Conservation (phyloP, 371 early-diverging fungal genomes). For the Cokeromyces recurvatus region DNA sequence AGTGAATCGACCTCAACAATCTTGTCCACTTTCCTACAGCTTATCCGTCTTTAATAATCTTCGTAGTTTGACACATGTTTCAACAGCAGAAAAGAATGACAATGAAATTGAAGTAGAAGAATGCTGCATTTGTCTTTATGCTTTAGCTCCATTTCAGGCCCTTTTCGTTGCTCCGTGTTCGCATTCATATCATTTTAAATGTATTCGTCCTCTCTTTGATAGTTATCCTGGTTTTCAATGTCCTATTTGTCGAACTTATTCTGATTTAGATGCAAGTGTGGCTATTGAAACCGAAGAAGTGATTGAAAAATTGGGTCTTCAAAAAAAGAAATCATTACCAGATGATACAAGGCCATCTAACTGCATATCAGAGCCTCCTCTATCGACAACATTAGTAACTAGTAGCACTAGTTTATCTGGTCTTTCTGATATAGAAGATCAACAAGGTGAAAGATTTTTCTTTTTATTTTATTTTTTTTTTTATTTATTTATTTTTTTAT, state of each 20-base stretch:
- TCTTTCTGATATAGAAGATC: neutral
- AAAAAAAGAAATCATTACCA: neutral
- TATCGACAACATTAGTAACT: constrained; percentile 17
- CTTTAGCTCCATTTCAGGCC: constrained; percentile 88
- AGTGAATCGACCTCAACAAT: constrained; percentile 54
- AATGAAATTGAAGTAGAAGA: constrained; percentile 45
- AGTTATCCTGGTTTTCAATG: constrained; percentile 83
- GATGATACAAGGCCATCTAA: too few species aligned
- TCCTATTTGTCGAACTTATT: constrained; percentile 91
- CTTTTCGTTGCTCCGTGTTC: constrained; percentile 94
- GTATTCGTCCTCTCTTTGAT: constrained; percentile 75
- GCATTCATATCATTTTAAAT: constrained; percentile 94
- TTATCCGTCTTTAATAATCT: constrained; percentile 26
- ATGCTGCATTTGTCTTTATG: constrained; percentile 93
- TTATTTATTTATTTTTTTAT: constrained; percentile 1
- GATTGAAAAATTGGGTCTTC: constrained; percentile 25
- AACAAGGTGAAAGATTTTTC: neutral
- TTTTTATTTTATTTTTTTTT: constrained; percentile 1
- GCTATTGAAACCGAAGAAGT: constrained; percentile 66
- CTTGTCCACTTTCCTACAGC: constrained; percentile 15
- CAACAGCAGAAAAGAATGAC: constrained; percentile 4
- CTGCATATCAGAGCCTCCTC: constrained; percentile 8
- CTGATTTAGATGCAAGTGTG: constrained; percentile 86
- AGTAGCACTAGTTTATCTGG: constrained; percentile 21
- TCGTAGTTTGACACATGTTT: constrained; percentile 15